Base-by-base conservation (phyloP, 495 filamentous ascomycete species). In the Aspergillus homomorphus region DNA sequence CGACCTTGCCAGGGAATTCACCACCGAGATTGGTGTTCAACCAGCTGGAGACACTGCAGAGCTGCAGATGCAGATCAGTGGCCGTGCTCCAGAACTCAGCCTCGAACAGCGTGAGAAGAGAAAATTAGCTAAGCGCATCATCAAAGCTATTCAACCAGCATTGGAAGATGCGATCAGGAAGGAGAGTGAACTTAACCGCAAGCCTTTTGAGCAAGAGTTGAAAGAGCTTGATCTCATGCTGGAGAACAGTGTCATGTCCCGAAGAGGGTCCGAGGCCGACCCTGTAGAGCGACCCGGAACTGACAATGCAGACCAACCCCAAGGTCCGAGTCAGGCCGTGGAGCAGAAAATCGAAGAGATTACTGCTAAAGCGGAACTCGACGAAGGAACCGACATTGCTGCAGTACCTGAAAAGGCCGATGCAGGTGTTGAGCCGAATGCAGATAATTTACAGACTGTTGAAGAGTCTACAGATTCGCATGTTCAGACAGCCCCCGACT, bases 71-170 rank as follows among this genome's bases (percentile, higher is more conserved):
- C 79, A 81, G 57, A 77, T 82, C 18, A 78, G 77, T 61, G 80
- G 81, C 24, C 74, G 80, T 43, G 78, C 76, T 16, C 72, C 77
- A 5, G 78, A 81, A 53, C 79, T 90, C 19, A 86, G 77, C 56
- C 69, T 85, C 38, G 82, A 87, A 60, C 80, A 85, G 59, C 87
- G 86, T 52, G 84, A 86, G 57, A 82, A 82, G 62, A 82, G 84
- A 62, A 85, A 81, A 65, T 74, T 90, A 24, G 93, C 88, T 15
- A 96, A 93, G 68, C 81, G 90, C 45, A 92, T 97, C 51, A 79
- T 96, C 58, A 91, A 89, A 69, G 82, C 84, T 3, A 80, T 96
- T 22, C 88, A 94, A 67, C 83, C 84, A 18, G 79, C 84, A 42
- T 75, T 96, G 7, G 90, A 96, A 69, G 83, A 86, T 46, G 90